Base-by-base conservation (phyloP, 768 basidiomycete genomes). In the Candolleomyces eurysporus region DNA sequence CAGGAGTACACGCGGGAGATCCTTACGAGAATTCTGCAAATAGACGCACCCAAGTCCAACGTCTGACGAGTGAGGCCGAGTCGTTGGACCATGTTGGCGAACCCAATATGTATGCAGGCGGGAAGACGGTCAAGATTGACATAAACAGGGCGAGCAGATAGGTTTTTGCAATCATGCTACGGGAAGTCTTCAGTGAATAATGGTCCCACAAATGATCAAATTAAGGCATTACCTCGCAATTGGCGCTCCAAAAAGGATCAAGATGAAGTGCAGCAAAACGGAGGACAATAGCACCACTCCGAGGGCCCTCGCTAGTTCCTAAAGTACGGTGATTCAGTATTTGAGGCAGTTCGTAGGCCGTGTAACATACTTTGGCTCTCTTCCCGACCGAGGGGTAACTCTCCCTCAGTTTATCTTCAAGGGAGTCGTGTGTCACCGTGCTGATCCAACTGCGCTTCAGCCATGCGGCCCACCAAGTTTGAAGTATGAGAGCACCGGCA, bases 21-120 rank as follows among this genome's bases (percentile, higher is more conserved):
- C 87, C 93, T 72, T 69, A 96, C 95, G 83, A 81, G 63, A 91
- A 75, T 65, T 94, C 90, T 52, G 84, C 90, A 68, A 96, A 95
- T 45, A 98, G 77, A 54, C 91, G 83, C 22, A 85, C 80, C 89
- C 92, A 93, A 6, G 83, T 82, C 69, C 87, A 79, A 48, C 89
- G 80, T 49, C 80, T 82, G 57, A 84, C 71, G 40, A 86, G 67
- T 1, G 87, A 78, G 16, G 73, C 69, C 7, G 78, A 73, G 50
- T 61, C 61, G 19, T 75, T 19, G 70, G 71, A 21, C 73, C 72
- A 84, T 64, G 42, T 80, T 80, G 0, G 91, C 90, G 2, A 78
- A 63, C 91, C 91, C 17, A 94, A 76, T 3, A 85, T 79, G 68
- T 90, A 91, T 2, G 86, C 82, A 10, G 92, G 87, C 0, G 88